phyloP scores from a whole-genome alignment of 352 stramenopile species.

The Pythium phragmiticola region DNA sequence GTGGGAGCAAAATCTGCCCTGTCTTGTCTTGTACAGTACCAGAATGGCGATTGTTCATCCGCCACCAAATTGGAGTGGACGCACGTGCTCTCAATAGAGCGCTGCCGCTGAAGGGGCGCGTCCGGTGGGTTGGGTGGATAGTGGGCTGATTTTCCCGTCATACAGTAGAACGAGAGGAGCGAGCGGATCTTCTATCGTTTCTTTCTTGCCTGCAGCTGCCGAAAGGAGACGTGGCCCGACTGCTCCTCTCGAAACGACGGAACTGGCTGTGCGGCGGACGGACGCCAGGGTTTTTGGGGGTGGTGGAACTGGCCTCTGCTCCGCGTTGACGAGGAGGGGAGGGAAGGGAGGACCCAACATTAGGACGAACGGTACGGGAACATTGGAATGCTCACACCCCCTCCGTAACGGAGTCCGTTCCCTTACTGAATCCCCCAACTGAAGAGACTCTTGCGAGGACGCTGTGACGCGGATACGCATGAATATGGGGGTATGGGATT shows the following conservation, averaged over 20 bases:
- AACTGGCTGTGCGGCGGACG: constrained; percentile 19
- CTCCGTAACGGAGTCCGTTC: no score
- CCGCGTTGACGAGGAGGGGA: neutral
- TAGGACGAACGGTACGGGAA: no score
- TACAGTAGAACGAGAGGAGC: neutral
- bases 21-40: no score
- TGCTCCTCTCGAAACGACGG: constrained; percentile 14
- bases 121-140: constrained; percentile 7
- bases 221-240: constrained; percentile 9
- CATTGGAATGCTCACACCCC: no score
- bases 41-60: neutral
- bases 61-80: neutral
- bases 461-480: no score
- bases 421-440: no score
- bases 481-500: neutral
- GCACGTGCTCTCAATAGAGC: constrained; percentile 21
- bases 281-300: neutral
- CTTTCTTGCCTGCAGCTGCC: constrained; percentile 26
- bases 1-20: neutral
- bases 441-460: neutral
- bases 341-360: no score
- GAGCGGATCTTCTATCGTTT: constrained; percentile 28
- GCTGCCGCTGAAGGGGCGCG: constrained; percentile 24
- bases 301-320: neutral
- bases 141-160: constrained; percentile 13